Evolutionary conservation across 345 rosid genomes (phyloP), one percentile per base, ranked within the genome.

Genomic region (Raphanus raphanistrum): DNA sequence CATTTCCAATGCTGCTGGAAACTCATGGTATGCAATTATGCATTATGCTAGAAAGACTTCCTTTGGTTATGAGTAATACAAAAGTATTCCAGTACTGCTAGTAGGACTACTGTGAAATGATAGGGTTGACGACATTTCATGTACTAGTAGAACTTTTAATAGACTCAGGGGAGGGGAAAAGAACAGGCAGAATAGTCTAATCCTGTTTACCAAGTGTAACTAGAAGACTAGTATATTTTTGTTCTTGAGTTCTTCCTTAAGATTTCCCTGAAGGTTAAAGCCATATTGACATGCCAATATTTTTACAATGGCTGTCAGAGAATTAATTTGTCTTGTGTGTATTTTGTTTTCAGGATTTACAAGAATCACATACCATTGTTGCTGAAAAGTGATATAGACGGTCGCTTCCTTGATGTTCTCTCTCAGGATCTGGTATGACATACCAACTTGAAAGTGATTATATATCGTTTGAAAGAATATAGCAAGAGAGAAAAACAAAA

Each of bases 1-100:
- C 77, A 87, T 94, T 76, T 89, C 98, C 61, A 90, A 92, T 86
- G 97, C 98, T 69, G 98, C 98, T 83, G 98, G 98, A 76, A 94
- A 88, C 82, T 94, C 98, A 80, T 88, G 98, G 98, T 94, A 70
- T 74, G 90, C 68, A 29, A 68, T 80, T 94, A 70, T 74, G 90
- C 68, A 29, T 70, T 80, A 55, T 31, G 45, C 72, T 65, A 32
- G 73, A 41, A 28, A 13, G 38, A 36, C 45, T 58, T 10, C 63
- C 72, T 67, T 52, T 63, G 3, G n/a, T 68, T 25, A 26, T 17
- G 50, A 48, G 26, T 66, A 32, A 27, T 17, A 57, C 10, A 55
- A 31, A 41, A 5, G 11, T 41, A 35, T 65, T 17, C 57, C 36
- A 36, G 70, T 28, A 54, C 26, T 54, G 5, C 26, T 43, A 17